Percentiles rank a stretch among this genome's conserved stretches.
These are phyloP conservation scores for Cardamine resedifolia DNA, from an alignment of 345 rosid genomes.

Conservation along the genomic window DNA sequence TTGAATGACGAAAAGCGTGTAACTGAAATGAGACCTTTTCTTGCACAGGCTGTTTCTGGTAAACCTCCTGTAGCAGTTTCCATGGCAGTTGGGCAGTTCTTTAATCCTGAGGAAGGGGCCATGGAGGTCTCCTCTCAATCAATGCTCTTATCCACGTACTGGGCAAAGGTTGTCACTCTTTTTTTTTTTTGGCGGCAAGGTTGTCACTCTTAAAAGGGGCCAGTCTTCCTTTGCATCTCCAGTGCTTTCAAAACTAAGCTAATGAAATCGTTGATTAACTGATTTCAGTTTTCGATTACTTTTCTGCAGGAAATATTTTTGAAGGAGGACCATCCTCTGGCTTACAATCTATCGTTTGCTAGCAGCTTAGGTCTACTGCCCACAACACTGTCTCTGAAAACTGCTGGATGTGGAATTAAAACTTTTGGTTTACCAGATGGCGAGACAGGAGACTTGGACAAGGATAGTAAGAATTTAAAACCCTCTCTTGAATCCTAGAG, in stretches of 20 bases:
- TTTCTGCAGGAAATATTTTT: conserved; percentile 63
- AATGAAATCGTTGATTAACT: conserved; percentile 29
- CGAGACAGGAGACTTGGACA: conserved; percentile 69
- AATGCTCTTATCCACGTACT: conserved; percentile 69
- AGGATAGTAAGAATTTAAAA: conserved; percentile 55
- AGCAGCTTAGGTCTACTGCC: conserved; percentile 92
- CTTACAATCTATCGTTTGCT: conserved; percentile 71
- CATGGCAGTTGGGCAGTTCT: conserved; percentile 99
- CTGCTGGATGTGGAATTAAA: conserved; percentile 88
- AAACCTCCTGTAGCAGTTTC: conserved; percentile 99
- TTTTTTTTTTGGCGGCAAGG: too few species aligned
- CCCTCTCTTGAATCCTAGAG: conserved; percentile 11
- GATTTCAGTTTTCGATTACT: conserved; percentile 31
- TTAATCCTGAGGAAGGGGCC: conserved; percentile 77
- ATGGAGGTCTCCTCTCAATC: conserved; percentile 58
- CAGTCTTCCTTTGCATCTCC: conserved; percentile 20
- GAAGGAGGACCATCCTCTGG: conserved; percentile 93
- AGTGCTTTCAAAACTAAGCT: conserved; percentile 5
- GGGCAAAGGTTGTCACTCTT: conserved; percentile 60
- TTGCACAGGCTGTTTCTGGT: conserved; percentile 78
- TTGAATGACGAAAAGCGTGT: conserved; percentile 19
- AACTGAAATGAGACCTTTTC: conserved; percentile 34
- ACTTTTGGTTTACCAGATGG: conserved; percentile 69
- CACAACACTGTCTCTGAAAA: conserved; percentile 60
- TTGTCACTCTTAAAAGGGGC: conserved; percentile 35